Evolutionary conservation across 1,284 basidiomycete genomes (phyloP).

Genomic region (Cryptococcus jaspeensis): DNA sequence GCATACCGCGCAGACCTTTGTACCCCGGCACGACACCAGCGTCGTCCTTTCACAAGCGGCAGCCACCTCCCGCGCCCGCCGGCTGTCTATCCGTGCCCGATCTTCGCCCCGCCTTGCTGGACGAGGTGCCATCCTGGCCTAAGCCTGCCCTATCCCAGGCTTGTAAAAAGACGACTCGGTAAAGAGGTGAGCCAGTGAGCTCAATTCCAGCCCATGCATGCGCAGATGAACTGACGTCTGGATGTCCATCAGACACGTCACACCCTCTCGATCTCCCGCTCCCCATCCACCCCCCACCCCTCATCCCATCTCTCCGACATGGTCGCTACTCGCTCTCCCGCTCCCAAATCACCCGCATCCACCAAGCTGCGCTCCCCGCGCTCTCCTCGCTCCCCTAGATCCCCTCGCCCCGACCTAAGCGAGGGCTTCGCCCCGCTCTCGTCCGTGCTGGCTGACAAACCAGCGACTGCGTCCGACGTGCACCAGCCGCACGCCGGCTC

Average conservation of each 20-base stretch:
- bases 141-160: no score
- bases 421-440: conserved; percentile 13
- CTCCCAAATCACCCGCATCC: neutral
- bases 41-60: no score
- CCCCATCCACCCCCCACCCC: neutral
- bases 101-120: no score
- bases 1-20: no score
- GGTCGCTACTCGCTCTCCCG: conserved; percentile 12
- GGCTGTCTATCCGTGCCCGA: no score
- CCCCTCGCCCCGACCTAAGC: conserved; percentile 1
- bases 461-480: neutral
- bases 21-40: no score
- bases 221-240: no score
- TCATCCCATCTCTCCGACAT: conserved; percentile 4
- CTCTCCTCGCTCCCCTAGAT: conserved; percentile 11
- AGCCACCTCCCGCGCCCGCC: no score
- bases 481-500: neutral
- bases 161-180: no score
- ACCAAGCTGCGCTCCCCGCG: conserved; percentile 1
- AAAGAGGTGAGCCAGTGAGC: no score
- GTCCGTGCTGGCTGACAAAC: conserved; percentile 11
- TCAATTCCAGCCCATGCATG: no score
- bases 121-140: no score
- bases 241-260: neutral
- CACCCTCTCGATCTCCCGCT: neutral